phyloP scores from a whole-genome alignment of 2,329 filamentous ascomycete genomes.

The Pseudomassariella vexata region DNA sequence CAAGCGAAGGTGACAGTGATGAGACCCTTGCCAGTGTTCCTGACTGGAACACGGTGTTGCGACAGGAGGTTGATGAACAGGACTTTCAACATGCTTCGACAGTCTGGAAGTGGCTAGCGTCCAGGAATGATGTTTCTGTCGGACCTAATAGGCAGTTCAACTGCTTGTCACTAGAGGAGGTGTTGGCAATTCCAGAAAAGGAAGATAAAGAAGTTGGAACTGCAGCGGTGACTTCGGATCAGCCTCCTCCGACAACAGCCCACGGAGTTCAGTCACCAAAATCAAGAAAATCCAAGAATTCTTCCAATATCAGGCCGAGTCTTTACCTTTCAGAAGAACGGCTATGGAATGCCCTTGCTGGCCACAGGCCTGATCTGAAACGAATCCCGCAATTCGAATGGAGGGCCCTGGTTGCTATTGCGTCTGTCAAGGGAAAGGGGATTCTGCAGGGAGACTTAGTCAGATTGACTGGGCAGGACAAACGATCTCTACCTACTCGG shows the following conservation, averaged over 20 bases:
- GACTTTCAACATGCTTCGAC: slow-evolving; percentile 31
- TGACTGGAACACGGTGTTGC: not conserved
- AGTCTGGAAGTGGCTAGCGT: slow-evolving; percentile 35
- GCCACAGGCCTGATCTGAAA: slow-evolving; percentile 54
- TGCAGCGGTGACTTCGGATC: too few species aligned
- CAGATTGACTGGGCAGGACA: slow-evolving; percentile 54
- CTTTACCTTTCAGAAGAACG: slow-evolving; percentile 48
- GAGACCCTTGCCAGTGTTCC: not conserved
- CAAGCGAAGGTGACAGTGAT: not conserved
- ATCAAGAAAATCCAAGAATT: not conserved
- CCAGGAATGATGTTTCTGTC: slow-evolving; percentile 33
- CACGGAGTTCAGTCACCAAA: too few species aligned
- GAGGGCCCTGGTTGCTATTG: slow-evolving; percentile 52
- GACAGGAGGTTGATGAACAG: slow-evolving; percentile 5
- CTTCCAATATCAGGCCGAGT: slow-evolving; percentile 10
- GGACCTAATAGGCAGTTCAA: slow-evolving; percentile 29
- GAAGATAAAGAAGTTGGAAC: too few species aligned
- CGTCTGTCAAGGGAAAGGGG: slow-evolving; percentile 45
- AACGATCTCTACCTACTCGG: slow-evolving; percentile 56
- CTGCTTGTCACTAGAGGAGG: slow-evolving; percentile 31
- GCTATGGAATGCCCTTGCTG: slow-evolving; percentile 55
- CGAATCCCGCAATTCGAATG: slow-evolving; percentile 54
- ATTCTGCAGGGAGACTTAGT: slow-evolving; percentile 57
- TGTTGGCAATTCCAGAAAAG: slow-evolving; percentile 30
- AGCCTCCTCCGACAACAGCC: too few species aligned